A percentile compares a stretch with the other conserved stretches of the same genome.
phyloP scores from a whole-genome alignment of 768 basidiomycete genomes.

The Mycena alexandri region DNA sequence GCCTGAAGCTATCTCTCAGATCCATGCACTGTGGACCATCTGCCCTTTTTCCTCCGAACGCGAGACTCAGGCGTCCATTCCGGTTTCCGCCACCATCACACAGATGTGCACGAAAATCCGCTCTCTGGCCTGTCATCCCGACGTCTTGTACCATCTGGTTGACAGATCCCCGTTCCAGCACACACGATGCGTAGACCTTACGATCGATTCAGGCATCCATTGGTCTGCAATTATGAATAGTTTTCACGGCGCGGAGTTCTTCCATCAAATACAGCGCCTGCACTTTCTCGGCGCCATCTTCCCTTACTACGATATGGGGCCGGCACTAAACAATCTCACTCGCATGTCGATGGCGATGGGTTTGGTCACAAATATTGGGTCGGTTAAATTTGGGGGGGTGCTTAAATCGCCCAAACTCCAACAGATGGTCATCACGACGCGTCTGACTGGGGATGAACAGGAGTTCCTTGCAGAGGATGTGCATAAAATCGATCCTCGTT shows the following conservation, averaged over 20 bases:
- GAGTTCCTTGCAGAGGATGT: conserved; percentile 13
- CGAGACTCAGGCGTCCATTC: not conserved
- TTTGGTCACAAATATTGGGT: not conserved
- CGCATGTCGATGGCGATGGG: conserved; percentile 34
- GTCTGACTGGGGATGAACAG: conserved; percentile 28
- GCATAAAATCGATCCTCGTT: conserved; percentile 29
- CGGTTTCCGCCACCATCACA: conserved; percentile 21
- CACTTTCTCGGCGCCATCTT: conserved; percentile 29
- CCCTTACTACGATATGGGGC: conserved; percentile 12
- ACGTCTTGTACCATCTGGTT: not conserved
- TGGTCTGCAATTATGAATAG: not conserved
- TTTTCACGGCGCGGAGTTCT: not conserved
- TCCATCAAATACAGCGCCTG: not conserved
- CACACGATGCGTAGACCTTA: conserved; percentile 29
- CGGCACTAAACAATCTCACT: conserved; percentile 28
- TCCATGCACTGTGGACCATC: conserved; percentile 34
- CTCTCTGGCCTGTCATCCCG: conserved; percentile 33
- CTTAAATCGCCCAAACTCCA: conserved; percentile 34
- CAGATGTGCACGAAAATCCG: conserved; percentile 29
- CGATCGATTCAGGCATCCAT: conserved; percentile 28
- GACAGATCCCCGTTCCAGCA: conserved; percentile 14
- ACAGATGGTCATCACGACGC: conserved; percentile 35
- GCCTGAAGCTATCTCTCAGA: conserved; percentile 27
- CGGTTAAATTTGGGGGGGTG: conserved; percentile 7
- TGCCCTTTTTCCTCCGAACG: conserved; percentile 9